Base-by-base conservation (phyloP, 495 filamentous ascomycete genomes). In the Geoglossum glabrum region DNA sequence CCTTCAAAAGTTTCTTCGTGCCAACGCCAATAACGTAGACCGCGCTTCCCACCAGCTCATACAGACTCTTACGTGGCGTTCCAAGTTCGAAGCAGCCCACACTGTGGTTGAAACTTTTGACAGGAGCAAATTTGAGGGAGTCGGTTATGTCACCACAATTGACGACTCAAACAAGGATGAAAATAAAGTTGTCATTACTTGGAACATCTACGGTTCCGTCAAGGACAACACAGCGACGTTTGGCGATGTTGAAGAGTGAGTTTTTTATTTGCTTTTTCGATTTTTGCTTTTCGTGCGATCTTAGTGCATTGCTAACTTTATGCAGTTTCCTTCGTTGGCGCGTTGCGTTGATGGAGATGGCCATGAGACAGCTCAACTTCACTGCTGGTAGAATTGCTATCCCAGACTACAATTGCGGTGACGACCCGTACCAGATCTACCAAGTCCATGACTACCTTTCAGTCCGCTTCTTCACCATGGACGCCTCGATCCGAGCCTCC, bases 371-470 rank as follows among this genome's bases (percentile, higher is more conserved):
- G 50, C 77, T 95, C 27, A 72, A 79, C 51, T 72, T 95, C 57
- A 59, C 71, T 13, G 72, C 76, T 17, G 84, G 84, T 23, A 85
- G 79, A 19, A 70, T 74, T 57, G 77, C 82, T 28, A 90, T 94
- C 61, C 82, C 85, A 1, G 83, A 86, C 60, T 77, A 80, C 54
- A 75, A 77, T 60, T 70, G 63, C 17, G 69, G 68, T 11, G 61
- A 74, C 19, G 89, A 95, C 66, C 86, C 85, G 1, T 92, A 95
- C 70, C 82, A 87, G 71, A 85, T 88, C 66, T 75, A 85, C 60
- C 88, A 95, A 69, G 80, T 95, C 6, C 89, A 95, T 72, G 89
- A 95, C 71, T 95, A 93, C 74, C 72, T 84, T 60, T 79, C 78
- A 54, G 78, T 95, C 64, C 82, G 77, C 61, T 94, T 94, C 74